Conservation (phyloP, 1,284 basidiomycete species). For the Cutaneotrichosporon cutaneum region DNA sequence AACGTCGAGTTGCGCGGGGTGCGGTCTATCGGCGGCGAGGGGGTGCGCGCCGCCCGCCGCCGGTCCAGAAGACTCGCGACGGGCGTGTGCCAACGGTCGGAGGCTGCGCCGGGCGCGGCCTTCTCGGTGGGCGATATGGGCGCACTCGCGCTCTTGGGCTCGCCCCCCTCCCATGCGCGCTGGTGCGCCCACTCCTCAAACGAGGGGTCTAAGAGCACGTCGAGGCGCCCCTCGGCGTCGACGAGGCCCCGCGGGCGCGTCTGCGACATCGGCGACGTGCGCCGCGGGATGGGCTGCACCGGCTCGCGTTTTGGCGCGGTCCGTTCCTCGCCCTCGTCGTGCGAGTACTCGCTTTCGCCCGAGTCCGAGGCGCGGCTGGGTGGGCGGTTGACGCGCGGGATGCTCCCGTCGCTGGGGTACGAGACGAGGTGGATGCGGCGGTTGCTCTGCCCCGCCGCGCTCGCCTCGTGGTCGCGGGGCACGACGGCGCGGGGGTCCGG, state of each 20-base stretch:
- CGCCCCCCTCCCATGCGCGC: constrained; percentile 11
- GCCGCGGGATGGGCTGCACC: neutral
- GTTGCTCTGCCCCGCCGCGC: constrained; percentile 16
- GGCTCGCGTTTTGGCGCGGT: neutral
- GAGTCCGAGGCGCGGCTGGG: constrained; percentile 11
- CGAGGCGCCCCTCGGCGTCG: constrained; percentile 19
- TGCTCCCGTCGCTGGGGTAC: constrained; percentile 19
- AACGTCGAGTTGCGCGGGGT: constrained; percentile 19
- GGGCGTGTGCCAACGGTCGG: constrained; percentile 15
- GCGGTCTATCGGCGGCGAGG: constrained; percentile 12
- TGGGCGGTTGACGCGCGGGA: neutral
- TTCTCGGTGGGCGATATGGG: neutral
- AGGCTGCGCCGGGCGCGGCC: neutral
- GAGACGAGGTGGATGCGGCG: constrained; percentile 25
- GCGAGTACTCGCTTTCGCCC: constrained; percentile 26
- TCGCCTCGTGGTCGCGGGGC: constrained; percentile 1
- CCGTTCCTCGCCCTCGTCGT: constrained; percentile 8
- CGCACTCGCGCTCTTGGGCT: constrained; percentile 9
- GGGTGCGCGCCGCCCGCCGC: constrained; percentile 5
- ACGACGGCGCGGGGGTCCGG: neutral
- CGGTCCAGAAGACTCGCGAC: constrained; percentile 2
- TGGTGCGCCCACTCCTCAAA: constrained; percentile 22
- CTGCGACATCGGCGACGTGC: neutral
- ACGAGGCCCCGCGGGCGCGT: neutral
- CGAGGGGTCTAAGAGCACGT: constrained; percentile 15